These are phyloP conservation scores for Cercospora nicotianae DNA, from an alignment of 2,329 filamentous ascomycete species.

Conservation along the genomic window DNA sequence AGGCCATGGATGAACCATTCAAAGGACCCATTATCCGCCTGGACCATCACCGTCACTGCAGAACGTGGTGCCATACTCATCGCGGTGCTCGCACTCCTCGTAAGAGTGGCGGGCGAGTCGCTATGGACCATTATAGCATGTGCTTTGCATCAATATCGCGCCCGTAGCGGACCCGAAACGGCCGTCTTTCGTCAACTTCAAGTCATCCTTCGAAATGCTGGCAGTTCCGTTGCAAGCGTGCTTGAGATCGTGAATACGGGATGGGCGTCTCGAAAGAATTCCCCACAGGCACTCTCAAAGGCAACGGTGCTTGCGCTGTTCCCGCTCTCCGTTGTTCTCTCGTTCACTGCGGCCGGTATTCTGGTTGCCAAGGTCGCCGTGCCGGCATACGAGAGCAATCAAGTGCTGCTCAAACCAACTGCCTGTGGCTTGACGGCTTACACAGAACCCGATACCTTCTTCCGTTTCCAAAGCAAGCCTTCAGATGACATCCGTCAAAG, in stretches of 20 bases:
- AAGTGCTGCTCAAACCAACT: constrained; percentile 1
- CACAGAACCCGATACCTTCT: neutral
- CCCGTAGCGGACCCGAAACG: neutral
- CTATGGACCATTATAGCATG: neutral
- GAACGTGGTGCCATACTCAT: neutral
- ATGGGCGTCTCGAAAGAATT: neutral
- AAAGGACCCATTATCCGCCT: neutral
- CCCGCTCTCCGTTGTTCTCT: constrained; percentile 9
- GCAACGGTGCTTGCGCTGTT: neutral
- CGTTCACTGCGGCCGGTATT: constrained; percentile 15
- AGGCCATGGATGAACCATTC: neutral
- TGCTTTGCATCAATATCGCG: neutral
- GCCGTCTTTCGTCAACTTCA: neutral
- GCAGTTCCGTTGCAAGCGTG: neutral
- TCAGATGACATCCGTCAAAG: neutral
- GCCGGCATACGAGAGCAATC: neutral
- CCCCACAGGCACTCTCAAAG: neutral
- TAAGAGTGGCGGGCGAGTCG: neutral
- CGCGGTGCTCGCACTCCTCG: neutral
- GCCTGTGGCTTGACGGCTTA: neutral
- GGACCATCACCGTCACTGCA: neutral
- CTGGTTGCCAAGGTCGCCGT: constrained; percentile 11
- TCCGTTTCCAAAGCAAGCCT: neutral
- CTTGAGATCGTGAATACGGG: neutral
- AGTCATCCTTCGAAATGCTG: neutral